Base-by-base conservation (phyloP, 108 stramenopile genomes). In the Stephanodiscus triporus region DNA sequence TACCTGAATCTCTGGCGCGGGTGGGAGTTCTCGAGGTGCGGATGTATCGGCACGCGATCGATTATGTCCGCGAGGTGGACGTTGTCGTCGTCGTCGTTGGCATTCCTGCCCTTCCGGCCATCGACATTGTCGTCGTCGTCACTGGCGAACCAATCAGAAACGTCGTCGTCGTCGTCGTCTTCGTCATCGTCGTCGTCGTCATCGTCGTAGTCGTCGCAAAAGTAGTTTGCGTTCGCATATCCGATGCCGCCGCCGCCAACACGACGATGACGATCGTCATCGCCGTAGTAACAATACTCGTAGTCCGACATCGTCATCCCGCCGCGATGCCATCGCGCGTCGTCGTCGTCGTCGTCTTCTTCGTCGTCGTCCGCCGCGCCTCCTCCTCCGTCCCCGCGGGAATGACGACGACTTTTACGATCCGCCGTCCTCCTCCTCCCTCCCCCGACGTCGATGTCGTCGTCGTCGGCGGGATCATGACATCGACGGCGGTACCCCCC, bases 61-160 rank as follows among this genome's bases (percentile, higher is more conserved):
- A 95, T 95, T 54, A 95, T 73, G 63, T 95, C 94, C 43, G 89
- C 90, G 37, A 95, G 86, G 48, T 87, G 79, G 7, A 92, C 78
- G 6, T 69, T 85, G 57, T 24, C 55, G 9, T 43, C 66, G 37
- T 68, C 78, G 63, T 43, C 66, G 37, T 68, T 75, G 63, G n/a
- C 43, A 51, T 38, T 67, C 22, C 4, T 4, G 17, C 42, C 13
- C 14, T 77, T 30, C 16, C 66, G 30, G 3, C n/a, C 13, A 30
- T 22, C 30, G 48, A 9, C 6, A 16, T 29, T 32, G 54, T 70
- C 73, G 11, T 85, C 82, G 9, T 67, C 54, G 6, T 66, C 74
- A 36, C 60, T 43, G 19, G 30, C 55, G 66, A 71, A 63, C 78
- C 72, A 71, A 74, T 70, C 73, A 38, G 57, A 70, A 42, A 56